Percentiles rank a stretch among this genome's conserved stretches.
Evolutionary conservation across 2,329 filamentous ascomycete genomes (phyloP).

Genomic region (Pestalotiopsis sp.): DNA sequence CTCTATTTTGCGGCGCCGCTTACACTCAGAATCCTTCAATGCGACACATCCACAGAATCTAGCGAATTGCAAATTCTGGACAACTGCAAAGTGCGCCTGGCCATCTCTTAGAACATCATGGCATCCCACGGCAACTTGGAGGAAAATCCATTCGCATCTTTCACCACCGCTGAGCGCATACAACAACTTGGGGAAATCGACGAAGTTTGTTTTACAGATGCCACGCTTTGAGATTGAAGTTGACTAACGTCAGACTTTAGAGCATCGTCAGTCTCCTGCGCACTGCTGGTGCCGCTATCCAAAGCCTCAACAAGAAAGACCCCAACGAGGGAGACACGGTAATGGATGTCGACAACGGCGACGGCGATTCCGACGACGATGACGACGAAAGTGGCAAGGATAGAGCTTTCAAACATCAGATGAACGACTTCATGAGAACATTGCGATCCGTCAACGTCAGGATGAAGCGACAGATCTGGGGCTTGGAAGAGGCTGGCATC

Average conservation of each 20-base stretch:
- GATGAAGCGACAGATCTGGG: conserved; percentile 74
- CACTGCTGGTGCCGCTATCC: conserved; percentile 61
- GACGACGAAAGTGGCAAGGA: conserved; percentile 40
- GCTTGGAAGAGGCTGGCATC: conserved; percentile 79
- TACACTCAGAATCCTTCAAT: no score
- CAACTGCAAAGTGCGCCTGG: no score
- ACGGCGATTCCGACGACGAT: conserved; percentile 11
- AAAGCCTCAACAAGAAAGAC: conserved; percentile 58
- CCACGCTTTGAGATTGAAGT: conserved; percentile 39
- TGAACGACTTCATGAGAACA: conserved; percentile 68
- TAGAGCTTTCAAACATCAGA: conserved; percentile 58
- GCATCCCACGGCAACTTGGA: conserved; percentile 20
- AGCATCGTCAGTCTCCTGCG: conserved; percentile 48
- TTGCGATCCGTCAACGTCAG: conserved; percentile 74
- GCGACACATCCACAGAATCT: no score
- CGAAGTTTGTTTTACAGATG: conserved; percentile 46
- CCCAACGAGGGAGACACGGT: conserved; percentile 22
- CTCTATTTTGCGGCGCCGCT: no score
- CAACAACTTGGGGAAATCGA: conserved; percentile 80
- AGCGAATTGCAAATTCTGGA: no score
- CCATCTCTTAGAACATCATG: conserved; percentile 9
- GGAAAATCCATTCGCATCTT: conserved; percentile 45
- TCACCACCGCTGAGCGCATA: conserved; percentile 76
- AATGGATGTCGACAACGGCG: conserved; percentile 6
- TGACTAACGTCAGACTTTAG: conserved; percentile 39